Evolutionary conservation across 306 rosid species (phyloP).

Genomic region (Cucumis melo): DNA sequence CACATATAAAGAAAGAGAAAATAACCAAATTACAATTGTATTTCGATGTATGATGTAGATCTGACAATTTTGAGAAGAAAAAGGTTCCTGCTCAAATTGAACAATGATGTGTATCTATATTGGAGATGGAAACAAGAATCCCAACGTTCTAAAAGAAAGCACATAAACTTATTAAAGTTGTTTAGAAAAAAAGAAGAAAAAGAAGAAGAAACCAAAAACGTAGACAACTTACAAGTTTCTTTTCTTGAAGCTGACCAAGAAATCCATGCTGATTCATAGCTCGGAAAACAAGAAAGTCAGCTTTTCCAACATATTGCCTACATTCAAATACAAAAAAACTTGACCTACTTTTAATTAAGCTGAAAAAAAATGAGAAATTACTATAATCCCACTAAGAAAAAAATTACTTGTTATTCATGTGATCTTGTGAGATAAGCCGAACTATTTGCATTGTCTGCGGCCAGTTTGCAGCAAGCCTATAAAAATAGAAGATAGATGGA

Average conservation of each 20-base stretch:
- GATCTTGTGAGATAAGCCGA: conserved; percentile 91
- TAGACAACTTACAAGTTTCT: conserved; percentile 64
- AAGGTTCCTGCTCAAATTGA: not conserved
- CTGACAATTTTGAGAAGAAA: too few species aligned
- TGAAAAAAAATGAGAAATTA: not conserved
- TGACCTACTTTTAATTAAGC: not conserved
- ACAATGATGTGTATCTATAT: not conserved
- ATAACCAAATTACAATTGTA: too few species aligned
- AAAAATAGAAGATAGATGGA: conserved; percentile 12
- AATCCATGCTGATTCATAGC: conserved; percentile 93
- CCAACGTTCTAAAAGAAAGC: not conserved
- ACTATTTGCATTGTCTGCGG: conserved; percentile 82
- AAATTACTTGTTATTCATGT: conserved; percentile 86
- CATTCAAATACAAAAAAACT: conserved; percentile 8
- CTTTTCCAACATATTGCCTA: conserved; percentile 96
- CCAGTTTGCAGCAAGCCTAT: conserved; percentile 98
- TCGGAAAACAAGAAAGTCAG: conserved; percentile 89
- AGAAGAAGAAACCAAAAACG: not conserved
- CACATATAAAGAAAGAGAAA: too few species aligned
- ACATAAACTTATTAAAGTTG: not conserved
- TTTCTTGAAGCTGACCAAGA: conserved; percentile 90
- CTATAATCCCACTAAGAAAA: not conserved
- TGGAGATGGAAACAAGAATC: not conserved
- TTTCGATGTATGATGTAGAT: too few species aligned
- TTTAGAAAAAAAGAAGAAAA: too few species aligned